Evolutionary conservation across 1,139 yeast species (phyloP).

Genomic region (Debaryomyces psychrophilus): DNA sequence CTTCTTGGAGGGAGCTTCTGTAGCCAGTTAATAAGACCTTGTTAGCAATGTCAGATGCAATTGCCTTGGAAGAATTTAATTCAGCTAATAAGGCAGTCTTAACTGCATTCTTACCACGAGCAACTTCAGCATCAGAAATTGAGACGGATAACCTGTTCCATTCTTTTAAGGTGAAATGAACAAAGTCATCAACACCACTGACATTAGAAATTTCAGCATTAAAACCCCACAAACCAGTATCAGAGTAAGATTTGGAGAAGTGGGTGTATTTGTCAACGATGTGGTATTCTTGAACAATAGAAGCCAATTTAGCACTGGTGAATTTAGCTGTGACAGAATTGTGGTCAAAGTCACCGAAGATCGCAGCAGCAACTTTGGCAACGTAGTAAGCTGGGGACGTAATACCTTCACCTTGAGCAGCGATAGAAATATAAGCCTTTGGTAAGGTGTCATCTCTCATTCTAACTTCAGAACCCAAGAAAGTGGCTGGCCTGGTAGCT

Average conservation of each 20-base stretch:
- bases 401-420: constrained; percentile 70
- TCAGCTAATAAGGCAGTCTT: constrained; percentile 60
- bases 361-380: constrained; percentile 73
- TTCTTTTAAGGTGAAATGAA: constrained; percentile 78
- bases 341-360: constrained; percentile 64
- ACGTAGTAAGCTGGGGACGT: constrained; percentile 66
- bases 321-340: constrained; percentile 57
- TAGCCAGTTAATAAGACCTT: constrained; percentile 63
- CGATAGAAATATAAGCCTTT: constrained; percentile 74
- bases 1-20: constrained; percentile 61
- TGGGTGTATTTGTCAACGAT: constrained; percentile 72
- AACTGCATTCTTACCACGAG: constrained; percentile 72
- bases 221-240: constrained; percentile 85
- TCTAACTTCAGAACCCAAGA: constrained; percentile 85
- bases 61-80: constrained; percentile 50
- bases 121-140: constrained; percentile 74
- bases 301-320: constrained; percentile 86
- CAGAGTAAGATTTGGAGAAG: constrained; percentile 72
- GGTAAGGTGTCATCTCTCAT: constrained; percentile 86
- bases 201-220: constrained; percentile 65
- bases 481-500: constrained; percentile 54
- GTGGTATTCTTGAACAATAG: constrained; percentile 71
- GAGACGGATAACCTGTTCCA: constrained; percentile 84
- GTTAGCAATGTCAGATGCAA: constrained; percentile 61
- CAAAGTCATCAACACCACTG: constrained; percentile 66